Conservation (phyloP, 2,329 filamentous ascomycete genomes). For the Curvularia spicifera region DNA sequence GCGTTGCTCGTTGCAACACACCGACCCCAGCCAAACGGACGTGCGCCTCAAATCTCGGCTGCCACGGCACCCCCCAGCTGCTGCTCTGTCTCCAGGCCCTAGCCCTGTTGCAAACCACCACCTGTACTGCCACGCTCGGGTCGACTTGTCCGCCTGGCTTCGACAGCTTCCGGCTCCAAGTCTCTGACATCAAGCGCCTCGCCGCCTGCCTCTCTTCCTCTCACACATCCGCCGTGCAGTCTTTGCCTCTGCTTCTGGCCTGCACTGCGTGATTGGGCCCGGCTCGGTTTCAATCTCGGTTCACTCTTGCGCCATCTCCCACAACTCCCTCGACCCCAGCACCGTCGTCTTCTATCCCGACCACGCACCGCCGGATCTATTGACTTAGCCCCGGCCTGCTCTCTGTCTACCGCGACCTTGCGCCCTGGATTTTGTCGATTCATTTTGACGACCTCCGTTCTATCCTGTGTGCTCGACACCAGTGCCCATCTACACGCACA, state of each 20-base stretch:
- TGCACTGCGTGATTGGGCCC: conserved; percentile 22
- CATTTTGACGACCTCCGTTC: conserved; percentile 20
- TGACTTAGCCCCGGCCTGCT: conserved; percentile 47
- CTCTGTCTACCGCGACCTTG: conserved; percentile 24
- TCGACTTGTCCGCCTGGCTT: conserved; percentile 13
- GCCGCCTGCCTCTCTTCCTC: conserved; percentile 13
- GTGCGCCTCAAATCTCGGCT: conserved; percentile 19
- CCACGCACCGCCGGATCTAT: conserved; percentile 47
- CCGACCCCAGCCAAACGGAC: conserved; percentile 16
- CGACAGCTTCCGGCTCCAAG: conserved; percentile 1
- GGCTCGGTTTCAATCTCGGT: conserved; percentile 22
- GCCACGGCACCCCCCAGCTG: conserved; percentile 18
- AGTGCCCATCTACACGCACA: not conserved
- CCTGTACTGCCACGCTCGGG: conserved; percentile 9
- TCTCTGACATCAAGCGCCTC: conserved; percentile 19
- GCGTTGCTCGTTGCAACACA: conserved; percentile 29
- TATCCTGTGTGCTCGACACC: not conserved
- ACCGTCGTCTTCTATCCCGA: conserved; percentile 22
- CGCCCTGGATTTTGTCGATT: conserved; percentile 18
- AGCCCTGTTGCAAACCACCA: conserved; percentile 10
- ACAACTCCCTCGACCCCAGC: conserved; percentile 20
- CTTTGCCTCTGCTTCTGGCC: conserved; percentile 16
- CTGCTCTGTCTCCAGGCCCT: conserved; percentile 17
- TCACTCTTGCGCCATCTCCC: conserved; percentile 16
- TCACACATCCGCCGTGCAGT: conserved; percentile 14